Evolutionary conservation across 192 early-diverging fungal genomes (phyloP).

Genomic region (Backusella psychrophila): DNA sequence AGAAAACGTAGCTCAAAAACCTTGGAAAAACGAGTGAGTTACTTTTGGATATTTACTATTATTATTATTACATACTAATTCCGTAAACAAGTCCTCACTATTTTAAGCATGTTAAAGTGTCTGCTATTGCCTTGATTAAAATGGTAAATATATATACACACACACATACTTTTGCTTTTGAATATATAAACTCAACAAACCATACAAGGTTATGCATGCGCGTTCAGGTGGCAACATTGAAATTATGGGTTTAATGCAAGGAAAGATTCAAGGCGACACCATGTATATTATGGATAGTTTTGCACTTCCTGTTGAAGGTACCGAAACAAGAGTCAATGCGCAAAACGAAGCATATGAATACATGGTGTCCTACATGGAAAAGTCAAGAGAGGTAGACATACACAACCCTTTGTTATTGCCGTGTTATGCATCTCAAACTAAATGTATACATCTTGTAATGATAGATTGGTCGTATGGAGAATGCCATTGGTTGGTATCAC

Average conservation of each 20-base stretch:
- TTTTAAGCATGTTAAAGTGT: conserved; percentile 87
- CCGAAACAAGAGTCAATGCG: conserved; percentile 96
- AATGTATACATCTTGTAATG: background rate
- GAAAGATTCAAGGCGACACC: conserved; percentile 82
- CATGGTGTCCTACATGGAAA: conserved; percentile 92
- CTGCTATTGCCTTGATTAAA: conserved; percentile 94
- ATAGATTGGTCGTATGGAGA: conserved; percentile 85
- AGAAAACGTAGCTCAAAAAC: conserved; percentile 57
- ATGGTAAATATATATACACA: conserved; percentile 63
- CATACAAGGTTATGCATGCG: conserved; percentile 87
- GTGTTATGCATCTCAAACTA: background rate
- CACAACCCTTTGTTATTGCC: background rate
- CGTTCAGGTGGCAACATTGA: conserved; percentile 94
- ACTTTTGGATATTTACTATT: background rate
- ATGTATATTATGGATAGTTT: conserved; percentile 97
- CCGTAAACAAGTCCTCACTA: conserved; percentile 63
- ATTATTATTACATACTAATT: background rate
- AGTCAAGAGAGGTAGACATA: conserved; percentile 65
- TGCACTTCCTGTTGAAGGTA: conserved; percentile 97
- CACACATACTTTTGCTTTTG: background rate
- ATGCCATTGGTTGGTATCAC: conserved; percentile 98
- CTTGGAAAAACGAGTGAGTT: conserved; percentile 83
- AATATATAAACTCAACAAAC: background rate
- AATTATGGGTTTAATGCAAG: conserved; percentile 98
- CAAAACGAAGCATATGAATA: conserved; percentile 93